Conservation (phyloP, 257 asterid species). For the Solanum pinnatisectum region DNA sequence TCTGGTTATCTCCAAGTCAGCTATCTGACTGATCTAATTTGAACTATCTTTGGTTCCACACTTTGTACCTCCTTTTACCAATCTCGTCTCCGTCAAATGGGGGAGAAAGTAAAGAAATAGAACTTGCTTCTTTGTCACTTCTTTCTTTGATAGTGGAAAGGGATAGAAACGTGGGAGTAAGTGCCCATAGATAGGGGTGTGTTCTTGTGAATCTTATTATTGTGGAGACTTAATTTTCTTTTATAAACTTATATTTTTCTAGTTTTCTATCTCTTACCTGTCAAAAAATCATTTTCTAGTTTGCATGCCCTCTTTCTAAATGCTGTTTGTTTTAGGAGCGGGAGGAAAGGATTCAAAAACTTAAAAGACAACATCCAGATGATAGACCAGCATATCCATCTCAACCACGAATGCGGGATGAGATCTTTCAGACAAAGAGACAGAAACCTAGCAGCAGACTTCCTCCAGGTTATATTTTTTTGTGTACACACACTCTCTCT, state of each 20-base stretch:
- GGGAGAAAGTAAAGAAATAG: neutral
- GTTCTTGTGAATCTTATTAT: neutral
- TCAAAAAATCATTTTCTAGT: neutral
- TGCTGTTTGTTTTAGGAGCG: constrained; percentile 59
- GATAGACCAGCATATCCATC: constrained; percentile 50
- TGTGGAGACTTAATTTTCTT: neutral
- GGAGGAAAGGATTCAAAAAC: constrained; percentile 69
- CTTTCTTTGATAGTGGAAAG: neutral
- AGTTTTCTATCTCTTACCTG: neutral
- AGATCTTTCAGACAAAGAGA: constrained; percentile 45
- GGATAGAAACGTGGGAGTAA: neutral
- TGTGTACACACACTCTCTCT: neutral
- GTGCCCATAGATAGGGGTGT: neutral
- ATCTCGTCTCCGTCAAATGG: neutral
- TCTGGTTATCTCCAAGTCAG: neutral
- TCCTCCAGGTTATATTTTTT: constrained; percentile 63
- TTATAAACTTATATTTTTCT: neutral
- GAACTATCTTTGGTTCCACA: neutral
- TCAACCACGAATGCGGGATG: constrained; percentile 44
- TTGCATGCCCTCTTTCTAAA: neutral
- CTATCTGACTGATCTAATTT: neutral
- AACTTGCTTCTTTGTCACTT: neutral
- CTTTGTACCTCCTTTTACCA: neutral
- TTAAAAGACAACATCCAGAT: constrained; percentile 59
- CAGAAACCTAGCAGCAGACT: constrained; percentile 55